phyloP scores from a whole-genome alignment of 208 protist species.

The Trypanosoma conorhini region DNA sequence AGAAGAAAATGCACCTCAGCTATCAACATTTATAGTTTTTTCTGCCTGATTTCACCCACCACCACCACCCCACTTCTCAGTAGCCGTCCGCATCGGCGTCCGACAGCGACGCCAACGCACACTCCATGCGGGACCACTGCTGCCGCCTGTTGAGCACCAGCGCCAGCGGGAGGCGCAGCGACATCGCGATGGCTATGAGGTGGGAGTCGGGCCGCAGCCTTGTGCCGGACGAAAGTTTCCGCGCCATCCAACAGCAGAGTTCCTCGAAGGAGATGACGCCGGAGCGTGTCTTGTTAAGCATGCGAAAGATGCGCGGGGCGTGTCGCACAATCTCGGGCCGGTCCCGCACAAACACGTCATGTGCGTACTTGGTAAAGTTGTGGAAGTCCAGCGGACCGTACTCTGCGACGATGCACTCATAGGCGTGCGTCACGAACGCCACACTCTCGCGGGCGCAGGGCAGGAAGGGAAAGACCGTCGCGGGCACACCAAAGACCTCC shows the following conservation, averaged over 20 bases:
- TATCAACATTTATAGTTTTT: too few species aligned
- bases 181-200: slow-evolving; percentile 69
- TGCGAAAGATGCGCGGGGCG: slow-evolving; percentile 78
- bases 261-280: slow-evolving; percentile 86
- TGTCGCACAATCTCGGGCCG: slow-evolving; percentile 66
- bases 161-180: slow-evolving; percentile 69
- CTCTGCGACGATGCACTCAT: slow-evolving; percentile 46
- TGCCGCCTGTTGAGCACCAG: slow-evolving; percentile 57
- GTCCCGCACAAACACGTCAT: slow-evolving; percentile 69
- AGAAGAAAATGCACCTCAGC: slow-evolving; percentile 20
- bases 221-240: slow-evolving; percentile 75
- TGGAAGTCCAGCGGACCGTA: slow-evolving; percentile 68
- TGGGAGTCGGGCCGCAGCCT: slow-evolving; percentile 67
- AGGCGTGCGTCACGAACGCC: slow-evolving; percentile 59
- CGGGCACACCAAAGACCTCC: slow-evolving; percentile 82
- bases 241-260: slow-evolving; percentile 82
- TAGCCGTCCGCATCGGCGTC: slow-evolving; percentile 4
- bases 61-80: background rate
- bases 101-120: too few species aligned
- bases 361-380: slow-evolving; percentile 57
- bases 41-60: too few species aligned
- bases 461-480: slow-evolving; percentile 86
- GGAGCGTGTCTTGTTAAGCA: slow-evolving; percentile 68
- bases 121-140: slow-evolving; percentile 43
- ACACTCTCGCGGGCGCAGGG: slow-evolving; percentile 76